These are phyloP conservation scores for Nakazawaea wyomingensis DNA, from an alignment of 805 yeast species.

Conservation along the genomic window DNA sequence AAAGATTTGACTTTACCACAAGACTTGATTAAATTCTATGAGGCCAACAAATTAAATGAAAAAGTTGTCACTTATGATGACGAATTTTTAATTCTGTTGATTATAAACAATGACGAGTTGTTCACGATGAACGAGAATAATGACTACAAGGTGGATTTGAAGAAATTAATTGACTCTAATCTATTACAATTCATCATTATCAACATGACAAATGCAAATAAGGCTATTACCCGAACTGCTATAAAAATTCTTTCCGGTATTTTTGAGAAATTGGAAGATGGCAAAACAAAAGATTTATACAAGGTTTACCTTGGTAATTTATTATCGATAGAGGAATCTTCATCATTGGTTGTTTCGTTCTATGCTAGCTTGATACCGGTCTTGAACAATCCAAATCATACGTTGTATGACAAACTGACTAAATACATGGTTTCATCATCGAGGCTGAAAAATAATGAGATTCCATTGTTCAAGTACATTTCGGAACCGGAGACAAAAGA, in stretches of 20 bases:
- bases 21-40: conserved; percentile 25
- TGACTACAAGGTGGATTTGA: conserved; percentile 40
- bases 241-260: conserved; percentile 40
- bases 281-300: conserved; percentile 33
- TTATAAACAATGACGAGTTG: conserved; percentile 62
- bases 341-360: conserved; percentile 48
- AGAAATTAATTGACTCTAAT: conserved; percentile 50
- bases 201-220: conserved; percentile 35
- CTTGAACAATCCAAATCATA: conserved; percentile 65
- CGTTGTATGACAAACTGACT: conserved; percentile 64
- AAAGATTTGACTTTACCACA: conserved; percentile 26
- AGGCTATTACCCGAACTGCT: conserved; percentile 30
- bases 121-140: conserved; percentile 32
- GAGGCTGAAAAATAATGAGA: conserved; percentile 30
- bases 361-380: conserved; percentile 54
- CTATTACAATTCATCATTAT: conserved; percentile 47
- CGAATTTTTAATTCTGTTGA: conserved; percentile 59
- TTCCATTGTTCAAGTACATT: conserved; percentile 42
- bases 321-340: conserved; percentile 17
- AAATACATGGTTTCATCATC: conserved; percentile 63
- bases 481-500: conserved; percentile 29
- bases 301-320: conserved; percentile 48
- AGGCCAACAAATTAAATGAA: conserved; percentile 15
- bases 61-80: conserved; percentile 46
- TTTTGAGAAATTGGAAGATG: conserved; percentile 35